These are phyloP conservation scores for Sclerospora graminicola DNA, from an alignment of 352 stramenopile species.

Conservation along the genomic window DNA sequence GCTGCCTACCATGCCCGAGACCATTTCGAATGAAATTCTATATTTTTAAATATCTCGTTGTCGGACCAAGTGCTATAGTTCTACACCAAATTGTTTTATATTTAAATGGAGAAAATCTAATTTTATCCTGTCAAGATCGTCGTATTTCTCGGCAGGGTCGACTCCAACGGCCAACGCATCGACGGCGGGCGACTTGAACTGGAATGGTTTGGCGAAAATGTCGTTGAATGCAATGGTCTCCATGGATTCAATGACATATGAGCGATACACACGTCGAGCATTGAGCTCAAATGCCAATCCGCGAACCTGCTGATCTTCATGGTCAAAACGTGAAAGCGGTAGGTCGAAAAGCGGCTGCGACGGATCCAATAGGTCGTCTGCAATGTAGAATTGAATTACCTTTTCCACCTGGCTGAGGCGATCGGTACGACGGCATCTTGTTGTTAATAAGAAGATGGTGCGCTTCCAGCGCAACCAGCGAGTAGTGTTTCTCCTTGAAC, in stretches of 20 bases:
- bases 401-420: constrained; percentile 39
- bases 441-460: constrained; percentile 90
- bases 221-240: constrained; percentile 48
- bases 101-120: no score
- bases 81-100: no score
- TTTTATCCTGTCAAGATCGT: no score
- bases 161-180: constrained; percentile 68
- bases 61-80: no score
- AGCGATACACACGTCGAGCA: constrained; percentile 78
- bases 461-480: no score
- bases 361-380: constrained; percentile 32
- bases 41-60: no score
- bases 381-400: constrained; percentile 60
- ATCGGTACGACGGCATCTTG: constrained; percentile 90
- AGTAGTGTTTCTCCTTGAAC: constrained; percentile 60
- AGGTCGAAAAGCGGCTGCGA: constrained; percentile 82
- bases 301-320: constrained; percentile 52
- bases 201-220: constrained; percentile 80
- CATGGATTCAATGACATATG: constrained; percentile 80
- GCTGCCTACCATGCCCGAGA: no score
- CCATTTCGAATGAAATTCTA: no score
- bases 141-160: constrained; percentile 70
- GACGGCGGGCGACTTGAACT: constrained; percentile 77
- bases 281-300: constrained; percentile 76
- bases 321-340: constrained; percentile 69